These are phyloP conservation scores for Jatropha podagrica DNA, from an alignment of 441 rosid species.

Conservation along the genomic window DNA sequence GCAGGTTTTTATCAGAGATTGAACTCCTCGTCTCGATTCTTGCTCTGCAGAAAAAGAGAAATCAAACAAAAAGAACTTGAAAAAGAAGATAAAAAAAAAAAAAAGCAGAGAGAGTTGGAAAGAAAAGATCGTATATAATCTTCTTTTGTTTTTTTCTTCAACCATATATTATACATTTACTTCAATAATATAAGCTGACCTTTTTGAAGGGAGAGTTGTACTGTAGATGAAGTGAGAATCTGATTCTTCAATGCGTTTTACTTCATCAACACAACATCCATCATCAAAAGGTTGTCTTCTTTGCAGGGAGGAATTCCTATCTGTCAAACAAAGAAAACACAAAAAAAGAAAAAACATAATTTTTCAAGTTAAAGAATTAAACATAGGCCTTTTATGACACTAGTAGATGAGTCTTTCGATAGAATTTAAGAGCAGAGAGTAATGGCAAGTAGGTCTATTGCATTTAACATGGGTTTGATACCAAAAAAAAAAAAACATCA, in stretches of 20 bases:
- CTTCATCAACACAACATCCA: constrained; percentile 43
- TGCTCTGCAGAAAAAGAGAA: constrained; percentile 32
- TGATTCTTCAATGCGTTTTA: constrained; percentile 35
- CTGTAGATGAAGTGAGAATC: constrained; percentile 40
- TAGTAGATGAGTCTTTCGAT: constrained; percentile 1
- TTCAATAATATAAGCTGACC: constrained; percentile 34
- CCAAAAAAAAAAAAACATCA: constrained; percentile 9
- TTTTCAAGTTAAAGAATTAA: not conserved
- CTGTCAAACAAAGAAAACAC: constrained; percentile 27
- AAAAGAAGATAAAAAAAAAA: constrained; percentile 13
- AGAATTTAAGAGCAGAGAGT: not conserved
- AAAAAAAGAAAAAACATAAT: not conserved
- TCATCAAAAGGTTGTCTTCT: constrained; percentile 43
- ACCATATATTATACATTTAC: not conserved
- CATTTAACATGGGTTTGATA: constrained; percentile 1
- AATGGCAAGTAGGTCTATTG: not conserved
- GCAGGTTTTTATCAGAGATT: constrained; percentile 45
- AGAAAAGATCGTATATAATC: constrained; percentile 29
- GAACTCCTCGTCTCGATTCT: constrained; percentile 57
- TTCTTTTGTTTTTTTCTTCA: constrained; percentile 34
- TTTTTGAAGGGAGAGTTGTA: constrained; percentile 38
- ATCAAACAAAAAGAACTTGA: constrained; percentile 11
- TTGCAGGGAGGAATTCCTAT: constrained; percentile 32
- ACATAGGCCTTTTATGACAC: not conserved
- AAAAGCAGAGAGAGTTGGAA: not conserved